A percentile compares a stretch with the other conserved stretches of the same genome.
phyloP scores from a whole-genome alignment of 768 basidiomycete species.

The Asterophora lycoperdoides region DNA sequence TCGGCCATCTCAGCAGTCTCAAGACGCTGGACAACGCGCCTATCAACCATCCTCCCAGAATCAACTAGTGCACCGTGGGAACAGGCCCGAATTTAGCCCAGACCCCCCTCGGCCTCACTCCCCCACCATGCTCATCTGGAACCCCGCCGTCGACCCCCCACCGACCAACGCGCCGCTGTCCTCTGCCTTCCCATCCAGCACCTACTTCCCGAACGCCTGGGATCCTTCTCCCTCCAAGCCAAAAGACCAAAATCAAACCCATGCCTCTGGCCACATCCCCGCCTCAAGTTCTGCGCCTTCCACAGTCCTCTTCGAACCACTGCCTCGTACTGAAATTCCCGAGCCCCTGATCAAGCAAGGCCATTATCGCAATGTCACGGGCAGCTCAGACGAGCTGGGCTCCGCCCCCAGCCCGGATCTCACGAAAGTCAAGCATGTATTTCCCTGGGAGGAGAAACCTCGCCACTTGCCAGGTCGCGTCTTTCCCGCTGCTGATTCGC shows the following conservation, averaged over 20 bases:
- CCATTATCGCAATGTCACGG: conserved; percentile 64
- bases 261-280: conserved; percentile 33
- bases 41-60: conserved; percentile 17
- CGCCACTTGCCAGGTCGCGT: conserved; percentile 64
- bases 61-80: conserved; percentile 13
- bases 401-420: conserved; percentile 59
- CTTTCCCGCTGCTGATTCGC: conserved; percentile 64
- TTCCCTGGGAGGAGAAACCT: conserved; percentile 92
- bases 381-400: conserved; percentile 35
- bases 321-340: conserved; percentile 59
- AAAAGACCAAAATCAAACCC: conserved; percentile 31
- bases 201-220: conserved; percentile 86
- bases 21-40: conserved; percentile 15
- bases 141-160: conserved; percentile 76
- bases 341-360: conserved; percentile 65
- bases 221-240: conserved; percentile 52
- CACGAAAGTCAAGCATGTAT: conserved; percentile 69
- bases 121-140: conserved; percentile 72
- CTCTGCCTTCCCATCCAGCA: conserved; percentile 64
- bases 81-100: conserved; percentile 11
- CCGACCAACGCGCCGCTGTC: conserved; percentile 54
- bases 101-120: conserved; percentile 46
- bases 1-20: conserved; percentile 10
- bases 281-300: conserved; percentile 40
- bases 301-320: conserved; percentile 55